Evolutionary conservation across 371 early-diverging fungal species (phyloP), one percentile per base, ranked within the genome.

Genomic region (Actinomortierella ambigua): DNA sequence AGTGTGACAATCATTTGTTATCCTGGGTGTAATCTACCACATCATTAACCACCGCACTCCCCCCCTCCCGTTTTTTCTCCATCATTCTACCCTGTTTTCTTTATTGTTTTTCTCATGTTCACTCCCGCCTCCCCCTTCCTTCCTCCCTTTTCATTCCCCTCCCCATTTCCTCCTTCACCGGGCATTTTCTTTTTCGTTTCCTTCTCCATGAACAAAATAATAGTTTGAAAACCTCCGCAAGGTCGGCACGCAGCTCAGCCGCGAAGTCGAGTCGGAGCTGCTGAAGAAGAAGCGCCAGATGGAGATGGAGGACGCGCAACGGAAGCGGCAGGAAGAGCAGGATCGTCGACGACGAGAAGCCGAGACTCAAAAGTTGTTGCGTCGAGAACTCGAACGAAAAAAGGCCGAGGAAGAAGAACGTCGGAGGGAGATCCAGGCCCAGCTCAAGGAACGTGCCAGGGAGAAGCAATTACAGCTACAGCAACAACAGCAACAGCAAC

Each of bases 201-300:
- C 11, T 34, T 20, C 9, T 18, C 48, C n/a, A n/a, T n/a, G n/a
- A n/a, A n/a, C n/a, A n/a, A n/a, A n/a, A n/a, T n/a, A n/a, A n/a
- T 48, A 73, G 73, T 73, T 73, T 46, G 73, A 73, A 43, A 57
- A 73, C 23, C 73, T 73, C 42, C 51, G 43, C 41, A 73, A 63
- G 53, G 55, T 73, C 22, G 73, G 73, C 13, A 73, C 63, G 7
- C 59, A 73, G 24, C 67, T 53, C 34, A 66, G 48, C 42, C 73
- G 73, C 3, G 67, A 59, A 6, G 40, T 60, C 22, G 73, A 73
- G 44, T 27, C 55, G 11, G 73, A 73, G 34, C 63, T 73, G n/a
- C 57, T 63, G 57, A 73, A 73, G 50, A 73, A 66, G 34, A 58
- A 63, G 17, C 56, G 55, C 8, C 67, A 63, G 28, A 20, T 66